Percentiles rank a stretch among this genome's conserved stretches.
phyloP scores from a whole-genome alignment of 441 rosid genomes.

The Codiaeum variegatum region DNA sequence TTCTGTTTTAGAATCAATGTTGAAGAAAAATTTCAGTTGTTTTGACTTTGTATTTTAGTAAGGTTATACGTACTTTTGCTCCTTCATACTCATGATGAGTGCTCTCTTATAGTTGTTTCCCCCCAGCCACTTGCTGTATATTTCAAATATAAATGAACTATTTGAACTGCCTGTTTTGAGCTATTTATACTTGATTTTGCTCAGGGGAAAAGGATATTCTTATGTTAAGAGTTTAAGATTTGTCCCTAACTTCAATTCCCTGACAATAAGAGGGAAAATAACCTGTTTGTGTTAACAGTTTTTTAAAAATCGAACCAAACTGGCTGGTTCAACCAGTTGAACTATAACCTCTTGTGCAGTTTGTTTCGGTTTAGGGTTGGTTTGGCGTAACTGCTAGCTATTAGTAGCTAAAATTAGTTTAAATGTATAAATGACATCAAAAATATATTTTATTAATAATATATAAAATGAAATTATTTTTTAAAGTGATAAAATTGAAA shows the following conservation, averaged over 20 bases:
- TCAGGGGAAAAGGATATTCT: not conserved
- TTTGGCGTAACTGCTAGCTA: too few species aligned
- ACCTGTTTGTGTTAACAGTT: too few species aligned
- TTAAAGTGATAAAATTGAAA: too few species aligned
- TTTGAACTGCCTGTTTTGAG: not conserved
- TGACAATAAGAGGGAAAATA: not conserved
- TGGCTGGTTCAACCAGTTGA: too few species aligned
- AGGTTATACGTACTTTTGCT: conserved; percentile 10
- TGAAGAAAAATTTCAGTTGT: conserved; percentile 11
- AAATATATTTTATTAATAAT: too few species aligned
- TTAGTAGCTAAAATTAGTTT: too few species aligned
- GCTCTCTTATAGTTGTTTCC: not conserved
- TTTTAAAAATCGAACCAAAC: too few species aligned
- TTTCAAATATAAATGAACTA: not conserved
- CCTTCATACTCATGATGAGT: not conserved
- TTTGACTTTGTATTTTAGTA: conserved; percentile 7
- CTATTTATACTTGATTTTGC: not conserved
- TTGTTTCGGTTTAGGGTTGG: too few species aligned
- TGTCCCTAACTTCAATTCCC: not conserved
- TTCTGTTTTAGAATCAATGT: conserved; percentile 15
- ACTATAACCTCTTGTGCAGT: too few species aligned
- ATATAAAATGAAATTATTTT: too few species aligned
- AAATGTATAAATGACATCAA: too few species aligned
- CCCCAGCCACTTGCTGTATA: not conserved
- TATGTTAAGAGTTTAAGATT: not conserved